phyloP scores from a whole-genome alignment of 2,329 filamentous ascomycete genomes.

The Annulohypoxylon truncatum region DNA sequence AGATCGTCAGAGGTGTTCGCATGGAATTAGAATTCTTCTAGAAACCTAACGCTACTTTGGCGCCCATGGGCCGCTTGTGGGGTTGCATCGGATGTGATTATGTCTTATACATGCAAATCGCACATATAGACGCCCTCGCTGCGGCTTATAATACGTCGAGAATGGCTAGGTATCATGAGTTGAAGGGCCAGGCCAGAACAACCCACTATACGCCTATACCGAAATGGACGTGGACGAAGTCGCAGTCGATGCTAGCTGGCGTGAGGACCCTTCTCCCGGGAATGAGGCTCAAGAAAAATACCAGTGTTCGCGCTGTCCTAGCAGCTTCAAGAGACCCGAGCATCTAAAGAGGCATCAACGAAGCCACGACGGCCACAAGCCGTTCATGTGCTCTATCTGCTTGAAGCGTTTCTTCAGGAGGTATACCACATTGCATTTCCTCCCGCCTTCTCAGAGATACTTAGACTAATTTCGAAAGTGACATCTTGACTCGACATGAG shows the following conservation, averaged over 20 bases:
- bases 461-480: conserved; percentile 39
- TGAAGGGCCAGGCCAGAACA: conserved; percentile 23
- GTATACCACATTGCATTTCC: conserved; percentile 32
- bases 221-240: conserved; percentile 33
- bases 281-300: conserved; percentile 41
- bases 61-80: conserved; percentile 3
- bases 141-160: conserved; percentile 31
- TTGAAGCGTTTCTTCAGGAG: conserved; percentile 49
- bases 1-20: conserved; percentile 21
- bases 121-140: conserved; percentile 29
- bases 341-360: conserved; percentile 50
- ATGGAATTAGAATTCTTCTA: conserved; percentile 37
- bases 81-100: conserved; percentile 26
- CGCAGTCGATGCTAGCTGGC: conserved; percentile 26
- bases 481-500: conserved; percentile 44
- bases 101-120: conserved; percentile 26
- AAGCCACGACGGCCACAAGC: conserved; percentile 44
- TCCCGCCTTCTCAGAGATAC: background rate
- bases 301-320: conserved; percentile 46
- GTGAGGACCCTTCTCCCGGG: conserved; percentile 32
- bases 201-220: conserved; percentile 20
- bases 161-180: conserved; percentile 17
- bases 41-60: conserved; percentile 32
- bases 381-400: conserved; percentile 46
- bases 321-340: conserved; percentile 49